A percentile compares a stretch with the other conserved stretches of the same genome.
Conservation (phyloP, 140 eudicot species). For the Erigeron philadelphicus region DNA sequence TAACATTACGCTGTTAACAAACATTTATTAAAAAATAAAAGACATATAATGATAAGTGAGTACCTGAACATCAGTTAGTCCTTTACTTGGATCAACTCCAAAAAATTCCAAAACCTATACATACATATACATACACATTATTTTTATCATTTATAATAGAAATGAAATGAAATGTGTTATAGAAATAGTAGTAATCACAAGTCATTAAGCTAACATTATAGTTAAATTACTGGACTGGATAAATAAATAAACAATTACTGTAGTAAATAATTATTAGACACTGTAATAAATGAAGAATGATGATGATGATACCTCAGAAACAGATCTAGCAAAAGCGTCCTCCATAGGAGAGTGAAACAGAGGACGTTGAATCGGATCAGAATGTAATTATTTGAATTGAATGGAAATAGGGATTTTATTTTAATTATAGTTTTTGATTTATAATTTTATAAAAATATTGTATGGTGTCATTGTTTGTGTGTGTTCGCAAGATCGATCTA, state of each 20-base stretch:
- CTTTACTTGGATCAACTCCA: conserved; percentile 71
- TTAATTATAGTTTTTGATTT: too few relatives aligned
- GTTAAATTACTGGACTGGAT: neutral
- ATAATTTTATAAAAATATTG: too few relatives aligned
- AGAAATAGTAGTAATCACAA: too few relatives aligned
- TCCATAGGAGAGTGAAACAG: conserved; percentile 56
- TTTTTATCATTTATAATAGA: too few relatives aligned
- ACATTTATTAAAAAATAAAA: too few relatives aligned
- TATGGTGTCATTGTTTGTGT: too few relatives aligned
- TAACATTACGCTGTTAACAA: too few relatives aligned
- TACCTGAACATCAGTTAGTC: conserved; percentile 78
- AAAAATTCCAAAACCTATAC: conserved; percentile 70
- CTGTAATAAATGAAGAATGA: neutral
- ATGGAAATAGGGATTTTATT: neutral
- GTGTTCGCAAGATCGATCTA: conserved; percentile 14
- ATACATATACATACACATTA: neutral
- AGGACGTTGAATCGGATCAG: conserved; percentile 23
- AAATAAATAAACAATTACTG: too few relatives aligned
- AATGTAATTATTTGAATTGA: neutral
- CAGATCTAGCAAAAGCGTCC: conserved; percentile 87
- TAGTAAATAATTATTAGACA: neutral
- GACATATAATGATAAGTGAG: too few relatives aligned
- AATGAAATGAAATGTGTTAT: too few relatives aligned
- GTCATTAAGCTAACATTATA: neutral
- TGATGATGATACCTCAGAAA: conserved; percentile 46